These are phyloP conservation scores for Diospyros lotus DNA, from an alignment of 148 eudicot genomes.

Conservation along the genomic window DNA sequence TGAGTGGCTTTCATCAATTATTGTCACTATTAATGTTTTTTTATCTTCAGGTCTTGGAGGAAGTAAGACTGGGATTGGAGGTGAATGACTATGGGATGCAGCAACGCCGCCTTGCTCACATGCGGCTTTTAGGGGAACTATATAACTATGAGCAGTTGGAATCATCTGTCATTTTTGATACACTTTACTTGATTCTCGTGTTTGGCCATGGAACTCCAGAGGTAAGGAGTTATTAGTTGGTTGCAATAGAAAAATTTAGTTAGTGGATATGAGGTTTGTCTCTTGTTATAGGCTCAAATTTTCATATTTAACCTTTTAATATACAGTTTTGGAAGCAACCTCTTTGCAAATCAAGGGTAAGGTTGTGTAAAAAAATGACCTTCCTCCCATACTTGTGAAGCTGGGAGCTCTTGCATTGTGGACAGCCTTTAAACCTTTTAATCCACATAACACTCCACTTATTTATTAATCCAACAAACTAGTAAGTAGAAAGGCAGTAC, in stretches of 20 bases:
- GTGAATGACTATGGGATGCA: constrained; percentile 94
- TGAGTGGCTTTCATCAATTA: background rate
- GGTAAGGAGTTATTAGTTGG: constrained; percentile 41
- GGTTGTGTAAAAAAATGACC: too few relatives aligned
- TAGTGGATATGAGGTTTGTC: background rate
- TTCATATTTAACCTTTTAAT: background rate
- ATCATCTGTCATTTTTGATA: constrained; percentile 90
- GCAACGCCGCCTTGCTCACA: constrained; percentile 84
- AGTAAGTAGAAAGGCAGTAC: background rate
- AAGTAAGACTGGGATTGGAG: constrained; percentile 81
- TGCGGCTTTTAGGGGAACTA: constrained; percentile 96
- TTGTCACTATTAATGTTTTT: background rate
- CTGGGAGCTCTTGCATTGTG: too few relatives aligned
- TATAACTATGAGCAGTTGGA: constrained; percentile 96
- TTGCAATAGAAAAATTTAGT: background rate
- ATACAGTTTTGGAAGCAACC: background rate
- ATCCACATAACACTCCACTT: background rate
- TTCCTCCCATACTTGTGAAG: too few relatives aligned
- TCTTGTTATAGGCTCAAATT: background rate
- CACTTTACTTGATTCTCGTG: constrained; percentile 78
- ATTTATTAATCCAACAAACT: background rate
- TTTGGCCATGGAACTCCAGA: constrained; percentile 88
- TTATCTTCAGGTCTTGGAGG: constrained; percentile 80
- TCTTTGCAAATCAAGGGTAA: too few relatives aligned
- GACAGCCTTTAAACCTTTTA: background rate